These are phyloP conservation scores for Helotiales sp. DNA, from an alignment of 2,329 filamentous ascomycete genomes.

Conservation along the genomic window DNA sequence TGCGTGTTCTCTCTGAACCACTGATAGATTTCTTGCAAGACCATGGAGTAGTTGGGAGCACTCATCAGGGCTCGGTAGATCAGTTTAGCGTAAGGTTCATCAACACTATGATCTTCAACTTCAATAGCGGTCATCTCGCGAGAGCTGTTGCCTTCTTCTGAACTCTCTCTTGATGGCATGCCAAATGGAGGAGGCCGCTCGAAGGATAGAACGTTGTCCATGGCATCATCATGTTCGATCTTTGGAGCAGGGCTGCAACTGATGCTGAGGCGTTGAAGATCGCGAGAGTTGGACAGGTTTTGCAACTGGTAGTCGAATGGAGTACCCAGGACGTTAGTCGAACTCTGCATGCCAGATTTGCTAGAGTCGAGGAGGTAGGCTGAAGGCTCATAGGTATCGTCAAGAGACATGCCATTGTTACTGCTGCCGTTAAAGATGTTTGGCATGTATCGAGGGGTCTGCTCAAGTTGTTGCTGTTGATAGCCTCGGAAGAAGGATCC, in stretches of 20 bases:
- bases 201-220: slow-evolving; percentile 6
- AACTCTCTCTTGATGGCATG: slow-evolving; percentile 31
- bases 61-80: slow-evolving; percentile 78
- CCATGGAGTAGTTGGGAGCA: slow-evolving; percentile 70
- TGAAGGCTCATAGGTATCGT: slow-evolving; percentile 26
- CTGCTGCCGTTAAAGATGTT: slow-evolving; percentile 9
- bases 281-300: slow-evolving; percentile 22
- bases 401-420: slow-evolving; percentile 20
- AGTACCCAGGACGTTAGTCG: not conserved
- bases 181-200: slow-evolving; percentile 22
- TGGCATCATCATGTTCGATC: slow-evolving; percentile 24
- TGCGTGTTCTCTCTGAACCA: slow-evolving; percentile 86
- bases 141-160: slow-evolving; percentile 39
- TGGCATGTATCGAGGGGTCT: slow-evolving; percentile 22
- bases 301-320: slow-evolving; percentile 19
- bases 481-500: slow-evolving; percentile 14
- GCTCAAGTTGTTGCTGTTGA: slow-evolving; percentile 9
- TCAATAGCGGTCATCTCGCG: slow-evolving; percentile 38
- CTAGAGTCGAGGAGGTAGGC: slow-evolving; percentile 28
- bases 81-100: slow-evolving; percentile 80
- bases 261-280: slow-evolving; percentile 30
- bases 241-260: slow-evolving; percentile 33
- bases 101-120: slow-evolving; percentile 42
- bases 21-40: slow-evolving; percentile 83
- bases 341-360: slow-evolving; percentile 12